phyloP scores from a whole-genome alignment of 768 basidiomycete genomes.

The Termitomyces titanicus region DNA sequence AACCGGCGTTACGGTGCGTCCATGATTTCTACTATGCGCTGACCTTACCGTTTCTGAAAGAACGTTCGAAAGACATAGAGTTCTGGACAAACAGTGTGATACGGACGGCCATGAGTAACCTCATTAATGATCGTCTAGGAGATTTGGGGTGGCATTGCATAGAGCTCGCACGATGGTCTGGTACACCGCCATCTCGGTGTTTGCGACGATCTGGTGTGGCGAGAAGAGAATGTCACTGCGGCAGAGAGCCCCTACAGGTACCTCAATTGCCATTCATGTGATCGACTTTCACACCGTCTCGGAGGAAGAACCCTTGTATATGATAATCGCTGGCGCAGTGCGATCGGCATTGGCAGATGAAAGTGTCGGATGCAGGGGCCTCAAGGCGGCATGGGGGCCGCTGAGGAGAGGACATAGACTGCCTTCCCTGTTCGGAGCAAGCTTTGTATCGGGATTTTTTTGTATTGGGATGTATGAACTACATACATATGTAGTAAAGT shows the following conservation, averaged over 20 bases:
- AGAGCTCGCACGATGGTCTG: background rate
- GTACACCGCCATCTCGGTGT: no score
- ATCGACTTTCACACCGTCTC: background rate
- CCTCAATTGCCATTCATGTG: background rate
- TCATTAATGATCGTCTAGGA: background rate
- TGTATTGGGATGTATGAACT: background rate
- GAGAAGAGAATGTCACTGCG: background rate
- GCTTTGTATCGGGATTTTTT: no score
- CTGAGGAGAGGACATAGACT: background rate
- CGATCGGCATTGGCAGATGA: background rate
- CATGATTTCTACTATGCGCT: background rate
- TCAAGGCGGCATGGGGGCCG: background rate
- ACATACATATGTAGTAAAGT: slow-evolving; percentile 23
- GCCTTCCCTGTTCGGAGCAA: slow-evolving; percentile 1
- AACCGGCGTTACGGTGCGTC: background rate
- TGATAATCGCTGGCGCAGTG: background rate
- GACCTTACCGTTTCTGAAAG: background rate
- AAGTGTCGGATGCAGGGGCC: background rate
- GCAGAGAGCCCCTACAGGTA: background rate
- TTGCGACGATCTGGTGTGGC: background rate
- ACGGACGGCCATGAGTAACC: background rate
- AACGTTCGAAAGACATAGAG: background rate
- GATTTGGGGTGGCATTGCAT: background rate
- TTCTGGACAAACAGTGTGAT: background rate
- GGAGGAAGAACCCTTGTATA: background rate